phyloP scores from a whole-genome alignment of 2,329 filamentous ascomycete species.

The Cercospora janseana region DNA sequence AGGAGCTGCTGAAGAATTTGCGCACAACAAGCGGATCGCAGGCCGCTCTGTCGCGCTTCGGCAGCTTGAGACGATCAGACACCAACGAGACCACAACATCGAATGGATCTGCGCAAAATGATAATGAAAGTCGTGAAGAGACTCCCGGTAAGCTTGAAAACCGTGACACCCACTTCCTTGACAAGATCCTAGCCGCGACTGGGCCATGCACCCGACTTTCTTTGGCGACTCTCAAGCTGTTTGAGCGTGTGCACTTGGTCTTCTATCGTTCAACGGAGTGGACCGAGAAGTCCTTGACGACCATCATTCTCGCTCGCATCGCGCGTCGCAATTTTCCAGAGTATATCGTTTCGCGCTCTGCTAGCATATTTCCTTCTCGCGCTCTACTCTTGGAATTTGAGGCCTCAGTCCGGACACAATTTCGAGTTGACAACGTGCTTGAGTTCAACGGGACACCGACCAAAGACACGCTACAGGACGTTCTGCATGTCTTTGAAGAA shows the following conservation, averaged over 20 bases:
- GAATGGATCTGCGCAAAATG: constrained; percentile 37
- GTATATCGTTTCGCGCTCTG: constrained; percentile 85
- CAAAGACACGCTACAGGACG: constrained; percentile 62
- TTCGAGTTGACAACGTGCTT: constrained; percentile 74
- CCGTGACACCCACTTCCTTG: constrained; percentile 70
- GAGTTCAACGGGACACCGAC: constrained; percentile 73
- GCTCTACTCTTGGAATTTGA: constrained; percentile 82
- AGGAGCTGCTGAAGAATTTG: constrained; percentile 72
- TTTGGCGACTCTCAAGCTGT: constrained; percentile 69
- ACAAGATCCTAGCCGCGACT: constrained; percentile 72
- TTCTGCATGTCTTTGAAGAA: constrained; percentile 69
- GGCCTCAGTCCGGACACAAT: constrained; percentile 76
- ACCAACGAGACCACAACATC: constrained; percentile 56
- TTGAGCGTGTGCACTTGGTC: constrained; percentile 90
- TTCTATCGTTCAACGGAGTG: constrained; percentile 96
- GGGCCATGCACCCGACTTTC: constrained; percentile 84
- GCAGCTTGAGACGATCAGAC: constrained; percentile 64
- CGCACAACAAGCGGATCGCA: constrained; percentile 73
- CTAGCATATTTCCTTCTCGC: constrained; percentile 82
- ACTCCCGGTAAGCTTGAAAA: constrained; percentile 53
- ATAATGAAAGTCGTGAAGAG: constrained; percentile 38
- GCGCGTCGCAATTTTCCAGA: constrained; percentile 81
- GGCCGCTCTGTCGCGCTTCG: constrained; percentile 64
- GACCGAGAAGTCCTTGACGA: constrained; percentile 94
- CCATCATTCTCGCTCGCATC: constrained; percentile 90